phyloP scores from a whole-genome alignment of 1,284 basidiomycete species.

The Phylloboletellus chloephorus region DNA sequence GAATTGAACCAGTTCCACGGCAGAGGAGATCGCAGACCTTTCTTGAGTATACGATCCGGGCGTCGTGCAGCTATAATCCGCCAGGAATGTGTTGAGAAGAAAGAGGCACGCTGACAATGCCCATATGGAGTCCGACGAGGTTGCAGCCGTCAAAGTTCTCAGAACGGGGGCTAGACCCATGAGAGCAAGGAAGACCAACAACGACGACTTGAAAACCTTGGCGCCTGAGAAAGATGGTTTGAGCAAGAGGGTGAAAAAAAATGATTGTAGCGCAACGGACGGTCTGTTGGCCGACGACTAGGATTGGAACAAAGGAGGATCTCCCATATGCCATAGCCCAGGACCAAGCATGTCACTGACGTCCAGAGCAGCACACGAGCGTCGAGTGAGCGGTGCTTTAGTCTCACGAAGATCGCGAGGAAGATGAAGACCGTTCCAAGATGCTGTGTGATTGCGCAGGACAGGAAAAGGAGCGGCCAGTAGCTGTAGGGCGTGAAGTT shows the following conservation, averaged over 20 bases:
- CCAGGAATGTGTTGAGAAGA: constrained; percentile 56
- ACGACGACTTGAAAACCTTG: constrained; percentile 66
- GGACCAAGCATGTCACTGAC: constrained; percentile 54
- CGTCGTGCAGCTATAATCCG: constrained; percentile 52
- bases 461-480: constrained; percentile 63
- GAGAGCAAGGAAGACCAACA: constrained; percentile 84
- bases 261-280: constrained; percentile 18
- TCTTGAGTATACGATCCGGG: constrained; percentile 34
- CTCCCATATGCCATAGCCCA: constrained; percentile 62
- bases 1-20: constrained; percentile 15
- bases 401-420: constrained; percentile 70
- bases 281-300: constrained; percentile 14
- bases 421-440: constrained; percentile 78
- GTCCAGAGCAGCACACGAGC: constrained; percentile 67
- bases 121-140: constrained; percentile 96
- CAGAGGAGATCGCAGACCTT: constrained; percentile 29
- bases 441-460: constrained; percentile 83
- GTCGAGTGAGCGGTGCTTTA: constrained; percentile 61
- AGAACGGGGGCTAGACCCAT: constrained; percentile 89
- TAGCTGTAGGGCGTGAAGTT: constrained; percentile 76
- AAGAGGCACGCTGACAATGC: constrained; percentile 74
- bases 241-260: constrained; percentile 7
- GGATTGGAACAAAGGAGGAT: constrained; percentile 40
- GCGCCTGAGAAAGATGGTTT: constrained; percentile 42
- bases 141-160: constrained; percentile 88